Base-by-base conservation (phyloP, 768 basidiomycete genomes). In the Mrakia hoshinonis region DNA sequence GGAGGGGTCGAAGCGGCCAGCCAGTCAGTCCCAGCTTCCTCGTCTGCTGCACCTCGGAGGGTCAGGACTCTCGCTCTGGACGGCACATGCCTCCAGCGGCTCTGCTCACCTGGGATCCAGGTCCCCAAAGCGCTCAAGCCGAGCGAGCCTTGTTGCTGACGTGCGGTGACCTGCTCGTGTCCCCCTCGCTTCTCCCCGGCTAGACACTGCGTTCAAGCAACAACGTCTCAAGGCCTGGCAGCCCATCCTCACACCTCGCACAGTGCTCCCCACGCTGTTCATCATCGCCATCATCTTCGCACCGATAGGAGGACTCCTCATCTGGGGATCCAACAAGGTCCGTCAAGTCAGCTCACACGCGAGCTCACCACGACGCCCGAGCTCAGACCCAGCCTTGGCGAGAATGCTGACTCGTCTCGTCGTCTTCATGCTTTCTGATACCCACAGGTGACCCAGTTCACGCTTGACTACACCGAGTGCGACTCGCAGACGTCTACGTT, bases 171-270 rank as follows among this genome's bases (percentile, higher is more conserved):
- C 49, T 18, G 65, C 24, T 26, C 48, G 47, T 48, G 48, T 26
- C 67, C 36, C 52, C 31, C 24, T 55, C 51, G 49, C 24, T 38
- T 31, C 38, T 61, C 73, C 64, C 75, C 73, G n/a, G 69, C 63
- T 80, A 96, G 92, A 97, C 81, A 97, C 94, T 72, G 95, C 94
- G 49, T 97, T 96, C 85, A 98, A 96, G 82, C 96, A 99, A 80
- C 96, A 99, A 81, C 89, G 96, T 69, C 86, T 99, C 78, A 98
- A 97, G 83, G 96, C 96, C 77, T 99, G 96, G 96, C 96, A 99
- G 84, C 96, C 96, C 11, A 98, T 99, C 79, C 85, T 98, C 60
- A 97, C 94, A 5, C 96, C 96, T 5, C 94, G 94, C 81, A 96
- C 93, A 1, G 96, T 99, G 26, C 85, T 99, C 20, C 96, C 96